A percentile compares a stretch with the other conserved stretches of the same genome.
phyloP scores from a whole-genome alignment of 2,329 filamentous ascomycete species.

The Pseudonectria foliicola region DNA sequence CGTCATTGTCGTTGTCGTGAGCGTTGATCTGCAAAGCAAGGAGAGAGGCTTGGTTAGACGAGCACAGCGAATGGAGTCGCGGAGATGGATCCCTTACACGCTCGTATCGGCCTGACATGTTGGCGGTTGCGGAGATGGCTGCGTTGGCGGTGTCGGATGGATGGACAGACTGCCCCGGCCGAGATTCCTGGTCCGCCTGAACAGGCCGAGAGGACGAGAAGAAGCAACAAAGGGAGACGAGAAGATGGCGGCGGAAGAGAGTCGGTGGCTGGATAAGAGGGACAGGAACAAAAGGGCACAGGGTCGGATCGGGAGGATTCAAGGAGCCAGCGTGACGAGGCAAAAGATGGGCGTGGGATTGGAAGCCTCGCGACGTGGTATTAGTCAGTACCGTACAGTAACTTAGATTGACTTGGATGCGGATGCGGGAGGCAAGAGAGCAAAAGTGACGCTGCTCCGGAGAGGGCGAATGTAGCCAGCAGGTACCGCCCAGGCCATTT shows the following conservation, averaged over 20 bases:
- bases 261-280: not conserved
- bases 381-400: too few species aligned
- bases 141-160: constrained; percentile 6
- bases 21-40: constrained; percentile 43
- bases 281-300: constrained; percentile 1
- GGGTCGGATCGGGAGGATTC: too few species aligned
- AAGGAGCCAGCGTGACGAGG: too few species aligned
- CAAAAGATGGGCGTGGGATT: too few species aligned
- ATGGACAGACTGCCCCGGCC: not conserved
- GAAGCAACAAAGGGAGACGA: not conserved
- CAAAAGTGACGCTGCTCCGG: too few species aligned
- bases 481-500: not conserved
- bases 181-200: too few species aligned
- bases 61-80: constrained; percentile 1
- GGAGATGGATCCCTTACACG: constrained; percentile 36
- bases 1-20: constrained; percentile 47
- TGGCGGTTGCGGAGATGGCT: constrained; percentile 16
- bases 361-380: too few species aligned
- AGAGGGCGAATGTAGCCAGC: too few species aligned
- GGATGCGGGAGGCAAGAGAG: too few species aligned
- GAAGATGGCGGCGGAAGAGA: constrained; percentile 13
- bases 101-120: constrained; percentile 51
- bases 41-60: not conserved
- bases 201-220: constrained; percentile 2
- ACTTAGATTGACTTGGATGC: too few species aligned